These are phyloP conservation scores for Cydonia oblonga DNA, from an alignment of 331 rosid species.

Conservation along the genomic window DNA sequence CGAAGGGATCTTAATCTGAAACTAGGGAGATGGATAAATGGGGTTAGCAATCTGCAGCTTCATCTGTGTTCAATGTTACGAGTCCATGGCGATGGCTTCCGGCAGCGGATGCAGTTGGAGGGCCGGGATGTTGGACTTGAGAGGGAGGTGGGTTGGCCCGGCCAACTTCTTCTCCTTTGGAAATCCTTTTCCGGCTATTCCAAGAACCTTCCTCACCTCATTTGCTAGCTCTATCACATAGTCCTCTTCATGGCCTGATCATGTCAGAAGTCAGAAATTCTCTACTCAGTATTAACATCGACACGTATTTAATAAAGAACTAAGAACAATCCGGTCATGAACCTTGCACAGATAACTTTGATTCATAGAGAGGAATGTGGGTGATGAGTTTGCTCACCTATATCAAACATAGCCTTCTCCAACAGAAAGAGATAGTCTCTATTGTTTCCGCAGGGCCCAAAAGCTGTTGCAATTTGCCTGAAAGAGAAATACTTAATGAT, in stretches of 20 bases:
- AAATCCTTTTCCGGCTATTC: constrained; percentile 27
- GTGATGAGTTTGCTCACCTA: constrained; percentile 34
- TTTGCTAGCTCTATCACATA: constrained; percentile 81
- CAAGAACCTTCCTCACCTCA: constrained; percentile 78
- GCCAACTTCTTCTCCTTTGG: constrained; percentile 40
- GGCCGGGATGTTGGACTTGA: constrained; percentile 38
- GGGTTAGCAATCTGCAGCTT: not conserved
- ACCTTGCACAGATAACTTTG: not conserved
- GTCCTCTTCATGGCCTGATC: constrained; percentile 82
- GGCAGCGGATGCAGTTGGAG: constrained; percentile 53
- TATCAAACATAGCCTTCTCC: constrained; percentile 76
- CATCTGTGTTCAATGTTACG: not conserved
- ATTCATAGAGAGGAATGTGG: not conserved
- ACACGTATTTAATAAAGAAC: no score
- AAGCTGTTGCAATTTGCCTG: constrained; percentile 97
- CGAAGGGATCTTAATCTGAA: not conserved
- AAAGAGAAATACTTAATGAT: not conserved
- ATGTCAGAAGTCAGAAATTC: not conserved
- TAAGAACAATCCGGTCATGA: not conserved
- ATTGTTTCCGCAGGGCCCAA: constrained; percentile 89
- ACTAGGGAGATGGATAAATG: not conserved
- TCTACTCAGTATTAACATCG: not conserved
- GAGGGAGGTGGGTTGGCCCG: constrained; percentile 34
- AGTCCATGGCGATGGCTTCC: constrained; percentile 58
- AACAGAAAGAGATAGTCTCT: constrained; percentile 69